Conservation (phyloP, 768 basidiomycete genomes). For the Dentipellis sp. region DNA sequence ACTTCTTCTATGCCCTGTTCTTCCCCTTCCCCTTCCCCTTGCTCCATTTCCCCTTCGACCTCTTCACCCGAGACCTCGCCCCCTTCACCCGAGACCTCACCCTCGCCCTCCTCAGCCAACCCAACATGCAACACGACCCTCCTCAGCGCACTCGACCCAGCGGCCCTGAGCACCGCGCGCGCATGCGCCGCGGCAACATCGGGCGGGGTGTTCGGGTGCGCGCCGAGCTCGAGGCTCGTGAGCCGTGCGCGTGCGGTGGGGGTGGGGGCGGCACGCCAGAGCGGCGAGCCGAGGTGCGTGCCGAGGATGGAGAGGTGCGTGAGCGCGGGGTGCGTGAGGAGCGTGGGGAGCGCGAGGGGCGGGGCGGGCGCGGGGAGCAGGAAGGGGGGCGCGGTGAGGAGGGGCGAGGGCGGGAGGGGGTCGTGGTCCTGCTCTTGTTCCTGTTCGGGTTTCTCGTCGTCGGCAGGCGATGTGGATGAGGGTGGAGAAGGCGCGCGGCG, state of each 20-base stretch:
- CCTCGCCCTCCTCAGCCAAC: neutral
- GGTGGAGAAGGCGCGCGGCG: neutral
- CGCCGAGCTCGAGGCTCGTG: slow-evolving; percentile 10
- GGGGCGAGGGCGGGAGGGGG: neutral
- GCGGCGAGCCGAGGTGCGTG: slow-evolving; percentile 9
- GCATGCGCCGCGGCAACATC: slow-evolving; percentile 9
- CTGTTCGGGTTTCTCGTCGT: too few relatives aligned
- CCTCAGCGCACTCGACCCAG: neutral
- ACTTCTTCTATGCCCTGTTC: neutral
- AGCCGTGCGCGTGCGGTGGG: slow-evolving; percentile 1
- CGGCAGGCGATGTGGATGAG: too few relatives aligned
- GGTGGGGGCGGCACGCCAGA: slow-evolving; percentile 5
- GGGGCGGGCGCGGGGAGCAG: too few relatives aligned
- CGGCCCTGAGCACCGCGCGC: neutral
- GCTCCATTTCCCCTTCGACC: neutral
- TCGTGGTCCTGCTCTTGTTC: neutral
- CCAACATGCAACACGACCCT: neutral
- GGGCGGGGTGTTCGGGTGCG: slow-evolving; percentile 8
- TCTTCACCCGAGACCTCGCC: neutral
- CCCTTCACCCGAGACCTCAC: neutral
- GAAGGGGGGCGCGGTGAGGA: slow-evolving; percentile 7
- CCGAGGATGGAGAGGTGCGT: slow-evolving; percentile 11
- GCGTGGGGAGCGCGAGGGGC: too few relatives aligned
- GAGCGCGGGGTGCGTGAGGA: slow-evolving; percentile 7
- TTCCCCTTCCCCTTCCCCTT: neutral